Evolutionary conservation across 164 flowering plant species (phyloP), one percentile per base, ranked within the genome.

Genomic region (Stephania japonica): DNA sequence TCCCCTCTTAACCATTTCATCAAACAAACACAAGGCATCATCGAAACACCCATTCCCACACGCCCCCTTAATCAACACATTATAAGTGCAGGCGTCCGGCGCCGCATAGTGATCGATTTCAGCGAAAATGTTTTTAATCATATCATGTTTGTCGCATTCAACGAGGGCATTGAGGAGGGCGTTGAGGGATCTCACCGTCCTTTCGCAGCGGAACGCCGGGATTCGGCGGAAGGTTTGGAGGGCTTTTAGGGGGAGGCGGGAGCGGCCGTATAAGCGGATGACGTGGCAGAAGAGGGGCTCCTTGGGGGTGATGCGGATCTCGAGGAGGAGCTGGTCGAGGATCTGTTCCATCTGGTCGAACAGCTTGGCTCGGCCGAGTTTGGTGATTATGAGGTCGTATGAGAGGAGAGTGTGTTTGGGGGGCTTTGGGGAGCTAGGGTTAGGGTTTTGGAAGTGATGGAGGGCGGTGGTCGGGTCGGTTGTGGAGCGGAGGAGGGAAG

Each of bases 371-470:
- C 86, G 84, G 67, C 90, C 93, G 67, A 93, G 95, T 83, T 87
- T 91, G 73, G 86, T 79, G 83, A 93, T 85, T 81, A 91, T 88
- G 84, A 91, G 85, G 65, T 93, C 93, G 78, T 91, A 90, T 70
- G 87, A 81, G 65, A 83, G 90, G 32, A 77, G 82, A 59, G 86
- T 78, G 83, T 85, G 77, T 6, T 85, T 87, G 75, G 87, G 89
- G 74, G 93, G 86, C 72, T 88, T 86, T 7, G 50, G 69, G 16
- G 79, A 72, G 63, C 72, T 21, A 7, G 87, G 85, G 64, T 82
- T 85, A 8, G 90, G 94, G 84, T 85, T 86, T 49, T 68, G 83
- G 85, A 89, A 90, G 81, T 90, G 88, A 1, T 81, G 75, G 18
- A 87, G 81, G 32, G 94, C 93, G 65, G 81, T 79, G 0, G 68